A percentile compares a stretch with the other conserved stretches of the same genome.
phyloP scores from a whole-genome alignment of 2,329 filamentous ascomycete genomes.

The Claviceps sp. region DNA sequence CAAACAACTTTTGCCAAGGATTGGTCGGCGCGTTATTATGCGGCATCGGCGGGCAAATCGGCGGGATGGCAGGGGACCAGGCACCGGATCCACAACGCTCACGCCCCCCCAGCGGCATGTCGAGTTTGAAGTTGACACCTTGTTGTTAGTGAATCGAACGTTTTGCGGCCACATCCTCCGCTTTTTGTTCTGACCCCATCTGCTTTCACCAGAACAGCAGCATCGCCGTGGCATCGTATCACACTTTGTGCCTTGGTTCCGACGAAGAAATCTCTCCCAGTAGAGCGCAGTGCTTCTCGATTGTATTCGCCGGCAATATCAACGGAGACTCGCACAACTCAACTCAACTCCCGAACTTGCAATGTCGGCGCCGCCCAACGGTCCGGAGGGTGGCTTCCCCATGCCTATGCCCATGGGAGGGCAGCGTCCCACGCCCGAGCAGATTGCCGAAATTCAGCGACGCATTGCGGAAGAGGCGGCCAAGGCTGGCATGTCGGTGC shows the following conservation, averaged over 20 bases:
- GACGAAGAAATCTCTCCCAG: too few relatives aligned
- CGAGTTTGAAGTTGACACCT: not conserved
- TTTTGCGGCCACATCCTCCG: too few relatives aligned
- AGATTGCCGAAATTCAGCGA: constrained; percentile 72
- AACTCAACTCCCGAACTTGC: constrained; percentile 1
- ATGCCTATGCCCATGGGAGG: constrained; percentile 13
- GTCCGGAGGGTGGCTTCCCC: constrained; percentile 14
- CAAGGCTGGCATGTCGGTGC: constrained; percentile 72
- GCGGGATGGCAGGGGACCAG: not conserved
- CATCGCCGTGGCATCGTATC: not conserved
- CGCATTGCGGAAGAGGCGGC: constrained; percentile 72
- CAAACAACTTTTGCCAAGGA: too few relatives aligned
- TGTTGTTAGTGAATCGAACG: not conserved
- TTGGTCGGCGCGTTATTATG: too few relatives aligned
- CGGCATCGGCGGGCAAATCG: too few relatives aligned
- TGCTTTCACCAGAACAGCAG: too few relatives aligned
- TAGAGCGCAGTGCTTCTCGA: constrained; percentile 1
- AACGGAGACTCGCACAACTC: not conserved
- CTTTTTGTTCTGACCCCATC: too few relatives aligned
- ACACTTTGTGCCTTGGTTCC: not conserved
- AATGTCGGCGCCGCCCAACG: constrained; percentile 17
- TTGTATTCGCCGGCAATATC: constrained; percentile 4
- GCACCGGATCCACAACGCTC: not conserved
- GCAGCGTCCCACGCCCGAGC: constrained; percentile 60
- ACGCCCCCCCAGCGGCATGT: not conserved